phyloP scores from a whole-genome alignment of 495 filamentous ascomycete genomes.

The Neurospora sp. region DNA sequence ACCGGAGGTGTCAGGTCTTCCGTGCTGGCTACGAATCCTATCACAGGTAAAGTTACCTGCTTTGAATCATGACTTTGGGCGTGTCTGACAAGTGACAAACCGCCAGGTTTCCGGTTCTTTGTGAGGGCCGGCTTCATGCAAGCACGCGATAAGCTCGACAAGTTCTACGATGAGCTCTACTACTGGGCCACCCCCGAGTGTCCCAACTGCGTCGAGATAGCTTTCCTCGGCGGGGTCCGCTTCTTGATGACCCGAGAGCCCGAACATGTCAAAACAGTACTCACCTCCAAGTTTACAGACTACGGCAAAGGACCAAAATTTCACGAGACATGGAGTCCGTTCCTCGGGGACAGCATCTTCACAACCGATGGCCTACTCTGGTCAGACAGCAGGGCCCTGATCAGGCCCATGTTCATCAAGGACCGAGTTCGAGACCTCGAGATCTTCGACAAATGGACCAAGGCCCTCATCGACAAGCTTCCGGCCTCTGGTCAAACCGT shows the following conservation, averaged over 20 bases:
- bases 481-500: constrained; percentile 31
- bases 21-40: constrained; percentile 15
- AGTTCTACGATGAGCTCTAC: constrained; percentile 22
- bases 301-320: constrained; percentile 47
- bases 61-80: neutral
- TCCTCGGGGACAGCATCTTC: constrained; percentile 50
- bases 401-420: constrained; percentile 50
- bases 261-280: constrained; percentile 47
- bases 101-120: constrained; percentile 11
- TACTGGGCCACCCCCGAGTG: constrained; percentile 21
- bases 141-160: constrained; percentile 24
- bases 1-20: constrained; percentile 11
- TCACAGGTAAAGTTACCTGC: constrained; percentile 8
- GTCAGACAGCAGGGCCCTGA: constrained; percentile 41
- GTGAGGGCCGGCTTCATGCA: constrained; percentile 11
- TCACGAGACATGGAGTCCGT: constrained; percentile 40
- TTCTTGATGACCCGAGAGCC: constrained; percentile 43
- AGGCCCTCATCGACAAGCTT: constrained; percentile 31
- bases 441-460: constrained; percentile 42
- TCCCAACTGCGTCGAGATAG: constrained; percentile 29
- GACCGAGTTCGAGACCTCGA: constrained; percentile 35
- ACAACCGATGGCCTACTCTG: constrained; percentile 46
- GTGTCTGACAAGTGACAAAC: neutral
- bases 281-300: constrained; percentile 45
- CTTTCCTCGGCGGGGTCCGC: constrained; percentile 23